Conservation (phyloP, 257 asterid species). For the Thymus mandschuricus region DNA sequence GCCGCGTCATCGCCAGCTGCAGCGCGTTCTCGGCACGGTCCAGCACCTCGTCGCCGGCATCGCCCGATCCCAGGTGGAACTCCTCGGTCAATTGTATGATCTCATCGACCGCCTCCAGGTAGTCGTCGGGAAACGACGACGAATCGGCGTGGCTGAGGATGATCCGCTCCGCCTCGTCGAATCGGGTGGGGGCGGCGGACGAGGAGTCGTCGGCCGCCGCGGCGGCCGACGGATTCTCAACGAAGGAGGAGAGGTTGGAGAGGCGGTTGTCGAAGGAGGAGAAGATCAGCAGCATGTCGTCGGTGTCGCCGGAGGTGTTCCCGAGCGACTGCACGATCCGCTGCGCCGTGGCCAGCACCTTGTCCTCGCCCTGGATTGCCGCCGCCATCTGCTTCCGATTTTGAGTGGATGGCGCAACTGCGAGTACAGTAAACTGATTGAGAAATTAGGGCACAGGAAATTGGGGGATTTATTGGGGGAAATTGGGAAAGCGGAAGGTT, state of each 20-base stretch:
- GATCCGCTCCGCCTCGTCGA: slow-evolving; percentile 64
- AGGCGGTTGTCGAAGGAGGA: slow-evolving; percentile 84
- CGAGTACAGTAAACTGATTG: neutral
- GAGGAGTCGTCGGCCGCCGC: slow-evolving; percentile 27
- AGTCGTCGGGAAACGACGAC: slow-evolving; percentile 48
- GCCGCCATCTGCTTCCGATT: slow-evolving; percentile 54
- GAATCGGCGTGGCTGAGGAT: slow-evolving; percentile 47
- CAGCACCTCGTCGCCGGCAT: slow-evolving; percentile 40
- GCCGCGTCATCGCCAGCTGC: slow-evolving; percentile 78
- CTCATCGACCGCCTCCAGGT: slow-evolving; percentile 73
- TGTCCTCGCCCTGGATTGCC: slow-evolving; percentile 70
- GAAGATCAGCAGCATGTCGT: slow-evolving; percentile 74
- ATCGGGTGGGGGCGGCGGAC: slow-evolving; percentile 43
- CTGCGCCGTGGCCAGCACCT: slow-evolving; percentile 87
- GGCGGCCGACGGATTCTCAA: slow-evolving; percentile 36
- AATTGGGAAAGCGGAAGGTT: slow-evolving; percentile 24
- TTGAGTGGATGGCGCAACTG: neutral
- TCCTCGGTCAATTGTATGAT: slow-evolving; percentile 74
- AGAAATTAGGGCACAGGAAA: slow-evolving; percentile 41
- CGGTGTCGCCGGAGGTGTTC: slow-evolving; percentile 64
- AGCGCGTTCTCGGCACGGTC: slow-evolving; percentile 82
- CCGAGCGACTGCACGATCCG: slow-evolving; percentile 89
- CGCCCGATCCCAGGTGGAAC: slow-evolving; percentile 44
- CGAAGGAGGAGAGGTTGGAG: slow-evolving; percentile 65
- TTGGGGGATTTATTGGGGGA: slow-evolving; percentile 28